A percentile compares a stretch with the other conserved stretches of the same genome.
phyloP scores from a whole-genome alignment of 23 red algal genomes.

The Agarophyton chilense region DNA sequence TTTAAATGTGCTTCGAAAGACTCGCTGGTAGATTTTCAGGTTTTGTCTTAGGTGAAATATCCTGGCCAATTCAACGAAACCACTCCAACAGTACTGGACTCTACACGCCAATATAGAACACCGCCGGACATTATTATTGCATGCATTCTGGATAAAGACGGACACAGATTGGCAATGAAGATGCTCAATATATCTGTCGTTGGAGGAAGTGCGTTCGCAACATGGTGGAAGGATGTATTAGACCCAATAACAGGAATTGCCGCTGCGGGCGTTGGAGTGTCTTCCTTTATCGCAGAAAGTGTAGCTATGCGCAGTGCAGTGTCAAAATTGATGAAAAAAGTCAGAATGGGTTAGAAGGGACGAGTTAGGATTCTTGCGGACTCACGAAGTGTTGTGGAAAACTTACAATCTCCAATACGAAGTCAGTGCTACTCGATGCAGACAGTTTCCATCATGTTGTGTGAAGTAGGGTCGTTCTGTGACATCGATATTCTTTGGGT shows the following conservation, averaged over 20 bases:
- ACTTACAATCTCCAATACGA: not conserved
- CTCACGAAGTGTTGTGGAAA: not conserved
- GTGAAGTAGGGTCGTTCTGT: not conserved
- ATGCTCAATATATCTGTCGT: not conserved
- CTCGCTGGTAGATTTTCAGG: no score
- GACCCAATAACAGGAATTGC: not conserved
- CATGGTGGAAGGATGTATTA: not conserved
- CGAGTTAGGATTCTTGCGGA: not conserved
- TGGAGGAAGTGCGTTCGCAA: not conserved
- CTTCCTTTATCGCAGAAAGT: not conserved
- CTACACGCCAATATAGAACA: not conserved
- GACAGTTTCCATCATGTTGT: not conserved
- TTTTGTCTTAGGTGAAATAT: not conserved
- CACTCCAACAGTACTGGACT: not conserved
- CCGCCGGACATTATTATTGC: not conserved
- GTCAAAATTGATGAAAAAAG: not conserved
- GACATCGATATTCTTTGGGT: not conserved
- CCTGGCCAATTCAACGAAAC: not conserved
- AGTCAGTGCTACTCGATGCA: not conserved
- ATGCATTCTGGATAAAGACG: not conserved
- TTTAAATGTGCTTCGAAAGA: no score
- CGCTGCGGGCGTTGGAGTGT: not conserved
- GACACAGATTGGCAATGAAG: not conserved
- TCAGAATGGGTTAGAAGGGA: not conserved
- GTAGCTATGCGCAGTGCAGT: not conserved